Base-by-base conservation (phyloP, 1,284 basidiomycete species). In the Apiotrichum veenhuisii region DNA sequence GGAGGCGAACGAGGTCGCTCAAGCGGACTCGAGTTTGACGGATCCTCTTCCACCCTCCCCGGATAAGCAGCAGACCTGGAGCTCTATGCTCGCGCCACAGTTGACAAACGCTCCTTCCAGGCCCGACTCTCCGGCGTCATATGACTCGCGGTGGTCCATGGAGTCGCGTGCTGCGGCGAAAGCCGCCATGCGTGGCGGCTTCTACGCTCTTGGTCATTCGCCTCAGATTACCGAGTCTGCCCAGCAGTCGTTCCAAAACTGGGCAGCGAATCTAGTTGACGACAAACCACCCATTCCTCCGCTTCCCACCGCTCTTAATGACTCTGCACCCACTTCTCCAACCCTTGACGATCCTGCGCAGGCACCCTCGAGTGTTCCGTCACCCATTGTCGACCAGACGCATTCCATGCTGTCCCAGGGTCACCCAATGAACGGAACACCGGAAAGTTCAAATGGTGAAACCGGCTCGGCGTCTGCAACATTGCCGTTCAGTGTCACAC, bases 131-230 rank as follows among this genome's bases (percentile, higher is more conserved):
- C 53, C 56, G 0, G 45, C 43, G 12, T 55, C 55, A 18, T 15
- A 44, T n/a, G 52, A 58, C 17, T 55, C 56, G 15, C 50, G 50
- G 14, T 52, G 45, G 45, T 54, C 55, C 0, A 36, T 54, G 22
- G 58, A 60, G 15, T 55, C 55, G 27, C 52, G 53, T 2, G 37
- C 23, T 8, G 52, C 51, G 17, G 46, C 47, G 26, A 54, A 54
- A 20, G 18, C 52, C 3, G 34, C 48, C 2, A n/a, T 36, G 18
- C 50, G 55, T 5, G 47, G 45, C 27, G 53, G 45, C 18, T 57
- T 61, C 52, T 61, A 61, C 26, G 59, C 55, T 0, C 49, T 61
- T 3, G 59, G 59, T 36, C 59, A 61, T 42, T 53, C 55, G 3
- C 59, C 59, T 3, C 36, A 49, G 34, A 42, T 61, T 12, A 57